phyloP scores from a whole-genome alignment of 768 basidiomycete genomes.

The Macrolepiota dolichaula region DNA sequence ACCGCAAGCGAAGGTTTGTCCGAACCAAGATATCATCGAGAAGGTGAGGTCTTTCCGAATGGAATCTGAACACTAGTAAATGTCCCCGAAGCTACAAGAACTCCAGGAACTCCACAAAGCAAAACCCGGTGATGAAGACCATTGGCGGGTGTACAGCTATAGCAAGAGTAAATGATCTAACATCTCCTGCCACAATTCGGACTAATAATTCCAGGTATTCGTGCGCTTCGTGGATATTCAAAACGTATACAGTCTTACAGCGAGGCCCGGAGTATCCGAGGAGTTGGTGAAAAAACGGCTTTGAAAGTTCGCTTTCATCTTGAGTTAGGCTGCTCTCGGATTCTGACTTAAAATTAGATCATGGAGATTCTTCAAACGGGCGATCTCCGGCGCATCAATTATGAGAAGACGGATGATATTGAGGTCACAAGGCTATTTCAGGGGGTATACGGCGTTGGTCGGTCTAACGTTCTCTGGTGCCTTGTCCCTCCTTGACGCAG shows the following conservation, averaged over 20 bases:
- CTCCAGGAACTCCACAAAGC: constrained; percentile 62
- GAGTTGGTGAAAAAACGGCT: constrained; percentile 75
- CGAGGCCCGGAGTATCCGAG: constrained; percentile 57
- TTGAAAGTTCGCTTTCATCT: constrained; percentile 44
- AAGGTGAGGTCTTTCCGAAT: constrained; percentile 40
- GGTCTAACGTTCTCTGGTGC: constrained; percentile 20
- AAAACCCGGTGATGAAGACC: constrained; percentile 56
- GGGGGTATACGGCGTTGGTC: constrained; percentile 87
- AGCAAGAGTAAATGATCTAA: constrained; percentile 49
- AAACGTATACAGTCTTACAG: constrained; percentile 53
- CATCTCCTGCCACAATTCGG: not conserved
- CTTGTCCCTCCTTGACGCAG: not conserved
- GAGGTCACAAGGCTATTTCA: constrained; percentile 55
- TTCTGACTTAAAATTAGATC: constrained; percentile 43
- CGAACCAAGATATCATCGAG: constrained; percentile 73
- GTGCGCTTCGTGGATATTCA: constrained; percentile 51
- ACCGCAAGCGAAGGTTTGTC: constrained; percentile 29
- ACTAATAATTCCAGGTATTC: constrained; percentile 44
- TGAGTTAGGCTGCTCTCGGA: not conserved
- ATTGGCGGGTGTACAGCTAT: constrained; percentile 66
- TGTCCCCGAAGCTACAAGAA: constrained; percentile 51
- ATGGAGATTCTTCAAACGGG: constrained; percentile 81
- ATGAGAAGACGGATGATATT: constrained; percentile 66
- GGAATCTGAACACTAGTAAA: not conserved
- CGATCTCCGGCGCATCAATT: constrained; percentile 59